These are phyloP conservation scores for Pythium periplocum DNA, from an alignment of 352 stramenopile species.

Conservation along the genomic window DNA sequence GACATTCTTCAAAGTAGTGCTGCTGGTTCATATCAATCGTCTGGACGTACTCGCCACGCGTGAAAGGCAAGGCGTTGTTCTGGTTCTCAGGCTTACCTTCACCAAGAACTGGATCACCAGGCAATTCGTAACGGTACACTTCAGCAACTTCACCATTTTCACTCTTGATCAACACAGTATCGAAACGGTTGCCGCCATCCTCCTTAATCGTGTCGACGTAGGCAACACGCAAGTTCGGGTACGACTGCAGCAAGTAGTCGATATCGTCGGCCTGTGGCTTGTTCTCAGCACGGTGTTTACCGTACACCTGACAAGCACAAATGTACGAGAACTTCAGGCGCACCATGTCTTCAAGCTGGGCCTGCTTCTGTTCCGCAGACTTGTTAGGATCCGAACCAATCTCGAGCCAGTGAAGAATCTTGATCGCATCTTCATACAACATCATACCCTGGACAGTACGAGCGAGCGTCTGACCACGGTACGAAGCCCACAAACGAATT, in stretches of 20 bases:
- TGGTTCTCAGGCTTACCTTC: slow-evolving; percentile 36
- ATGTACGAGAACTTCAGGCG: slow-evolving; percentile 82
- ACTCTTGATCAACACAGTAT: slow-evolving; percentile 68
- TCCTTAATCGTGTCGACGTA: slow-evolving; percentile 66
- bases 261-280: slow-evolving; percentile 70
- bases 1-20: slow-evolving; percentile 28
- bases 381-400: slow-evolving; percentile 66
- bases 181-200: slow-evolving; percentile 37
- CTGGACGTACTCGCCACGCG: slow-evolving; percentile 26
- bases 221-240: slow-evolving; percentile 74
- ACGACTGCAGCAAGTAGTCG: slow-evolving; percentile 67
- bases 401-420: slow-evolving; percentile 78
- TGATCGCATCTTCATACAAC: slow-evolving; percentile 79
- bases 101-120: slow-evolving; percentile 28
- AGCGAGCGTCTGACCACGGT: slow-evolving; percentile 67
- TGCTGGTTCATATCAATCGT: slow-evolving; percentile 39
- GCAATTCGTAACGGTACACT: slow-evolving; percentile 70
- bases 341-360: slow-evolving; percentile 75
- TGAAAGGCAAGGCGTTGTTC: slow-evolving; percentile 31
- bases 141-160: slow-evolving; percentile 62
- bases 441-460: slow-evolving; percentile 81
- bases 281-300: slow-evolving; percentile 63
- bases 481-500: slow-evolving; percentile 73
- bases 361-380: slow-evolving; percentile 64
- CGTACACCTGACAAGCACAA: slow-evolving; percentile 80